These are phyloP conservation scores for Pseudisothecium myosuroides DNA, from an alignment of 225 moss, liverwort and hornwort species.

Conservation along the genomic window DNA sequence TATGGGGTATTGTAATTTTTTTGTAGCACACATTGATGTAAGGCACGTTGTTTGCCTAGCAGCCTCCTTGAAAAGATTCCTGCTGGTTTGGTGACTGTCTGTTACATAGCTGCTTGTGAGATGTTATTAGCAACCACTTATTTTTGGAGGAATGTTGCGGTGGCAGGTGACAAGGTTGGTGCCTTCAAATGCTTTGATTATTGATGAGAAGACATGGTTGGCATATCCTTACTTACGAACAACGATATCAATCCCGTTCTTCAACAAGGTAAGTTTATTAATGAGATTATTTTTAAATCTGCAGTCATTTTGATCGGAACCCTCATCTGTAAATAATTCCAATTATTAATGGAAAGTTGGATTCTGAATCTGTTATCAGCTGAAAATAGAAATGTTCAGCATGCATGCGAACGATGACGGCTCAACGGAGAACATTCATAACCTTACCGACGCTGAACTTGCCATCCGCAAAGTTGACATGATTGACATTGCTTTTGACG, in stretches of 20 bases:
- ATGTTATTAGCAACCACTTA: background rate
- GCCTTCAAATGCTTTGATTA: conserved; percentile 85
- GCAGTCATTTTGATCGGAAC: background rate
- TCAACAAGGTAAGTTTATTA: conserved; percentile 58
- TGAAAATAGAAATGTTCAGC: conserved; percentile 93
- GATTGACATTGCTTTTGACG: conserved; percentile 82
- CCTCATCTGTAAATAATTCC: background rate
- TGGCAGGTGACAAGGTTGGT: conserved; percentile 56
- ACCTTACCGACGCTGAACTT: conserved; percentile 67
- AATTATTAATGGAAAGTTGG: background rate
- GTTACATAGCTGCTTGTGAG: background rate
- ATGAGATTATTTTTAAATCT: background rate
- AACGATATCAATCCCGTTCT: conserved; percentile 86
- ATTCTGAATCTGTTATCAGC: conserved; percentile 32
- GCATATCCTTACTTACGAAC: conserved; percentile 81
- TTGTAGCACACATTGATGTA: background rate
- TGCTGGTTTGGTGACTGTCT: background rate
- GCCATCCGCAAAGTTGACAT: conserved; percentile 88
- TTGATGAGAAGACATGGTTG: conserved; percentile 98
- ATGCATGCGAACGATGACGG: conserved; percentile 85
- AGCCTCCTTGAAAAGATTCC: background rate
- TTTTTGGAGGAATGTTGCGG: background rate
- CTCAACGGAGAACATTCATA: conserved; percentile 74
- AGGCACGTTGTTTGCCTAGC: background rate
- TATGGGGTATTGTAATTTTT: background rate